Evolutionary conservation across 2,329 filamentous ascomycete species (phyloP).

Genomic region (Ceratocystis diversiconidia): DNA sequence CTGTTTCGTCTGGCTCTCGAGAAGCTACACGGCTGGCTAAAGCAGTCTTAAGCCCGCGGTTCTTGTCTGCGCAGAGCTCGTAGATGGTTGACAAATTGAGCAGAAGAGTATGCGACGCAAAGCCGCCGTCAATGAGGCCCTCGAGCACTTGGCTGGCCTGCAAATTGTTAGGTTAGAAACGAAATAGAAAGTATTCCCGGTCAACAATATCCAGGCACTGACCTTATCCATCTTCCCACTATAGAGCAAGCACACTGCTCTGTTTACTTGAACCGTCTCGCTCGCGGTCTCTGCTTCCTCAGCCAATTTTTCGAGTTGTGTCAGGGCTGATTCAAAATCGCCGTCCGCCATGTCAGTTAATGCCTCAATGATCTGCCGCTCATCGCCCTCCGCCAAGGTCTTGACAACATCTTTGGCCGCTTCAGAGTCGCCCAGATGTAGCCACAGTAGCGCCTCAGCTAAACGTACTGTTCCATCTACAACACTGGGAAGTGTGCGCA

Average conservation of each 20-base stretch:
- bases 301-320: conserved; percentile 42
- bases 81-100: conserved; percentile 89
- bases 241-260: conserved; percentile 74
- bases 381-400: conserved; percentile 24
- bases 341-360: conserved; percentile 68
- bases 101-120: conserved; percentile 62
- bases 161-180: neutral
- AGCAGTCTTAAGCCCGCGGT: conserved; percentile 52
- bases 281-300: conserved; percentile 31
- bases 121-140: conserved; percentile 44
- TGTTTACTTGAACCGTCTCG: conserved; percentile 66
- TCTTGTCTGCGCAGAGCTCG: conserved; percentile 73
- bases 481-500: conserved; percentile 41
- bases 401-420: conserved; percentile 45
- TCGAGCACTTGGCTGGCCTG: conserved; percentile 56
- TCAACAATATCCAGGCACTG: conserved; percentile 21
- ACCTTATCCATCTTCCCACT: conserved; percentile 61
- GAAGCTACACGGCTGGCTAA: conserved; percentile 57
- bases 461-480: conserved; percentile 31
- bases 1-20: conserved; percentile 39
- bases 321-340: conserved; percentile 49
- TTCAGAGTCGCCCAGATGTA: conserved; percentile 64
- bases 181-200: neutral
- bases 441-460: conserved; percentile 52
- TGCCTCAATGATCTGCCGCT: conserved; percentile 43